phyloP scores from a whole-genome alignment of 768 basidiomycete species.

The Leccinum broughii region DNA sequence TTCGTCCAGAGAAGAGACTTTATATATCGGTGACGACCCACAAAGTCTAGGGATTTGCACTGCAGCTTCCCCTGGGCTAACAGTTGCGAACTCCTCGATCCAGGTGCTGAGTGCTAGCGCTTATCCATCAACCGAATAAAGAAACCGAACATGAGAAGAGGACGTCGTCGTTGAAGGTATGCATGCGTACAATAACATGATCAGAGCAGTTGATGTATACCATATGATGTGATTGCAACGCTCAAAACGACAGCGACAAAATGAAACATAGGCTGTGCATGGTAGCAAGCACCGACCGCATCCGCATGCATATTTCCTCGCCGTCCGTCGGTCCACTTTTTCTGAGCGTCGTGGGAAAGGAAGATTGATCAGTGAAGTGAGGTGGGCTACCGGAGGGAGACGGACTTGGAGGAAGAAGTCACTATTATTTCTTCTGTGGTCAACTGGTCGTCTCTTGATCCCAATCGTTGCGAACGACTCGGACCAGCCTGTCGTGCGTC shows the following conservation, averaged over 20 bases:
- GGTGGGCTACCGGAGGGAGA: not conserved
- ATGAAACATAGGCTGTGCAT: not conserved
- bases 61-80: not conserved
- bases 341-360: constrained; percentile 40
- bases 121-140: not conserved
- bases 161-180: not conserved
- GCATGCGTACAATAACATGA: constrained; percentile 2
- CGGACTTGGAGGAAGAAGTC: constrained; percentile 28
- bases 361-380: constrained; percentile 1
- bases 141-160: not conserved
- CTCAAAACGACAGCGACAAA: not conserved
- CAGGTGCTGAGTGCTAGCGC: not conserved
- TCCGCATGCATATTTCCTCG: constrained; percentile 47
- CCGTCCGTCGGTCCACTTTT: constrained; percentile 91
- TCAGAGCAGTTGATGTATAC: constrained; percentile 3
- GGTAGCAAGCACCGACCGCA: not conserved
- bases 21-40: not conserved
- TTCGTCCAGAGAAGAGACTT: too few relatives aligned
- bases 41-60: not conserved
- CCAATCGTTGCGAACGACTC: constrained; percentile 69
- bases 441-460: constrained; percentile 62
- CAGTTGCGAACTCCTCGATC: not conserved
- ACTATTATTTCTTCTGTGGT: constrained; percentile 81
- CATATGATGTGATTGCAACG: not conserved
- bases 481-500: constrained; percentile 18